Conservation (phyloP, 352 stramenopile genomes). For the Phytophthora chlamydospora region DNA sequence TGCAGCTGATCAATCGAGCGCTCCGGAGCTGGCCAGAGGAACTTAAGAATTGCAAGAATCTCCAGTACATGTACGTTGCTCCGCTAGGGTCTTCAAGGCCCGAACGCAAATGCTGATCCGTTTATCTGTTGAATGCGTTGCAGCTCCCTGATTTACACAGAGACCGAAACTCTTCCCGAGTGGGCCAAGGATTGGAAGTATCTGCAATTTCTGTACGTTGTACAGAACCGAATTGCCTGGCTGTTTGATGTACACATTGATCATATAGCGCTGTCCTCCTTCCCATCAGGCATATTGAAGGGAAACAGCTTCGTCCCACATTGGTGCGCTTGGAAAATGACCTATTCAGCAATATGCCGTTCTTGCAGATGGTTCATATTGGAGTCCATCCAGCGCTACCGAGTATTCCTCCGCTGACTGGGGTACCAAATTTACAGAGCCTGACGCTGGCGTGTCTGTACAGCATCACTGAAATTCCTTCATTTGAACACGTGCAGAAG, state of each 20-base stretch:
- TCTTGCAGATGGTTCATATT: constrained; percentile 24
- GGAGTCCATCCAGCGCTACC: constrained; percentile 17
- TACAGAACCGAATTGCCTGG: background rate
- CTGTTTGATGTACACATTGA: too few relatives aligned
- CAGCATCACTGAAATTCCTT: constrained; percentile 19
- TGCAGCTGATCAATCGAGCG: constrained; percentile 47
- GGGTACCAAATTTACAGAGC: constrained; percentile 20
- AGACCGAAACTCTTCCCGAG: constrained; percentile 13
- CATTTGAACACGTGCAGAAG: constrained; percentile 4
- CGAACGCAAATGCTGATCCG: too few relatives aligned
- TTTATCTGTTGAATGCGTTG: background rate
- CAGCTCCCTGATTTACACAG: constrained; percentile 41
- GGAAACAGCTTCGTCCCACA: constrained; percentile 17
- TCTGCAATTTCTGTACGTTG: constrained; percentile 15
- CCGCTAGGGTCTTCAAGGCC: too few relatives aligned
- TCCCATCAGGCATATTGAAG: constrained; percentile 8
- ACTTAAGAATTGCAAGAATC: constrained; percentile 24
- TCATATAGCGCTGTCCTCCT: background rate
- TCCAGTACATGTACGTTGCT: constrained; percentile 43
- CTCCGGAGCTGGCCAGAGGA: constrained; percentile 27
- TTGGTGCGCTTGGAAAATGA: constrained; percentile 5
- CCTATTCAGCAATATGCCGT: constrained; percentile 30
- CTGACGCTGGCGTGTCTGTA: constrained; percentile 24
- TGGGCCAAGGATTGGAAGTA: constrained; percentile 28
- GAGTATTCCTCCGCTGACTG: constrained; percentile 10